These are phyloP conservation scores for Daldinia sp. DNA, from an alignment of 2,329 filamentous ascomycete species.

Conservation along the genomic window DNA sequence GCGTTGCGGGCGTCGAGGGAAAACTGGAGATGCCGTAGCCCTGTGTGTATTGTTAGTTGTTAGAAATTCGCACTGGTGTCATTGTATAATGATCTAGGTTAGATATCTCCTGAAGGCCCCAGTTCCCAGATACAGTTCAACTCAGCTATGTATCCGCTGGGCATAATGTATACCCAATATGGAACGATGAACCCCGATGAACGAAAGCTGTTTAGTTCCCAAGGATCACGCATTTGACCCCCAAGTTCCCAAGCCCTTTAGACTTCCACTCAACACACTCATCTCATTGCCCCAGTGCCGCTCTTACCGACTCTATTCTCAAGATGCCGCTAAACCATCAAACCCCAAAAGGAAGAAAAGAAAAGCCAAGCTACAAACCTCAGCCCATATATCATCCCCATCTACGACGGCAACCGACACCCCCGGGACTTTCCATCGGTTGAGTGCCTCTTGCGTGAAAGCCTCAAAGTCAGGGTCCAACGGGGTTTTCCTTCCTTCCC, in stretches of 20 bases:
- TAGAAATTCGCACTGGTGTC: conserved; percentile 1
- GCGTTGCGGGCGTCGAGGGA: conserved; percentile 56
- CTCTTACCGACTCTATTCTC: no score
- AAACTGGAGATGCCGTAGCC: conserved; percentile 59
- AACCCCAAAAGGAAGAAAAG: background rate
- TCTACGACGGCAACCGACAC: conserved; percentile 62
- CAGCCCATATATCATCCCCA: conserved; percentile 56
- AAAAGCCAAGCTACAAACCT: conserved; percentile 49
- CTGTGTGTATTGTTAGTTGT: conserved; percentile 47
- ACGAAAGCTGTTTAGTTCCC: background rate
- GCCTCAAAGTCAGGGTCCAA: conserved; percentile 34
- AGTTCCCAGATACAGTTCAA: background rate
- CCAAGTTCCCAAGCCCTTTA: background rate
- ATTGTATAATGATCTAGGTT: background rate
- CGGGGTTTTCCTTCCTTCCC: conserved; percentile 18
- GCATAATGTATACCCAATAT: background rate
- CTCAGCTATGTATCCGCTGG: background rate
- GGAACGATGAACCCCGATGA: background rate
- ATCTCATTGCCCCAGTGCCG: background rate
- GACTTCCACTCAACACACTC: background rate
- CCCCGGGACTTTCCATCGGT: conserved; percentile 62
- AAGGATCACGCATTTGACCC: background rate
- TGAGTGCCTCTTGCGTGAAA: conserved; percentile 42
- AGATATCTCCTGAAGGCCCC: no score
- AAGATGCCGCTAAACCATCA: background rate